Base-by-base conservation (phyloP, 257 asterid genomes). In the Phtheirospermum japonicum region DNA sequence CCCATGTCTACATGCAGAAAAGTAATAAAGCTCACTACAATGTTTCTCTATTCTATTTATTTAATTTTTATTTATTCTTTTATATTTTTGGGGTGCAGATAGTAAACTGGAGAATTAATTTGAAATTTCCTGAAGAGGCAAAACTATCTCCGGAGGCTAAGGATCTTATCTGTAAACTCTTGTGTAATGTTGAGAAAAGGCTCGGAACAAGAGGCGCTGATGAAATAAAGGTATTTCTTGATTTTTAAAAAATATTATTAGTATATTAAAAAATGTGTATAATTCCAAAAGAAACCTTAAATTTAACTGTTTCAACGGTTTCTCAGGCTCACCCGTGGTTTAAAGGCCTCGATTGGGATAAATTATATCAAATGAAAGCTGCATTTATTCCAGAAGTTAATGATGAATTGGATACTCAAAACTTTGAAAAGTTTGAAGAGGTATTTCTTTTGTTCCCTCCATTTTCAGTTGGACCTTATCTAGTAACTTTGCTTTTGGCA, bases 1-100 rank as follows among this genome's bases (percentile, higher is more conserved):
- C 97, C 97, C 54, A 89, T 86, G 97, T 76, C 90, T 31, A 86
- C 97, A 53, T 87, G 97, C 66, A 83, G 97, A 71, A 89, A 89
- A 94, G 97, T 89, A 10, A 51, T 53, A 2, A 60, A 16, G 13
- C 6, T 31, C 7, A 7, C 32, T 19, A 0, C 57, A 46, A 4
- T 2, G 2, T 9, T 50, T 64, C 4, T 63, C 28, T 31, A 59
- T 66, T 42, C 14, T 19, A 62, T 57, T 32, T 28, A n/a, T 18
- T 17, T 63, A 46, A 45, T 46, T 40, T 40, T 1, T 12, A 4
- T 40, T 9, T 8, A 2, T 40, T 40, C 1, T 10, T 9, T 10
- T 4, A 2, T 6, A 6, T 36, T 36, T 9, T 65, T 33, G 55
- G 57, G 60, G 52, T 71, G 66, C 85, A 90, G 97, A 87, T 90